Conservation (phyloP, 2,329 filamentous ascomycete genomes). For the Dothistroma pini region DNA sequence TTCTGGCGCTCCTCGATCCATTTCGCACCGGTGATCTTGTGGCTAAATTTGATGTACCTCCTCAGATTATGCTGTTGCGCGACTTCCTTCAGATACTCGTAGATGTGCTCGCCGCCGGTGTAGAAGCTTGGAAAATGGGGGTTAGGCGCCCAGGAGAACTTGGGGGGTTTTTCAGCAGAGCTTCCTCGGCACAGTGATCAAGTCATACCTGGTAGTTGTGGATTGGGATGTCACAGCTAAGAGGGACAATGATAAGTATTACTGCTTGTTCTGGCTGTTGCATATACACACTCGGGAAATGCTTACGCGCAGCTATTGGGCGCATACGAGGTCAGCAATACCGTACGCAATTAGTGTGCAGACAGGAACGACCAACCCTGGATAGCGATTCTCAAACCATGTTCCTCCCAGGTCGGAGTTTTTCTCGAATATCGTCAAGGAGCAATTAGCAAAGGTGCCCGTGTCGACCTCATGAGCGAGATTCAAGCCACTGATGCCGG, state of each 20-base stretch:
- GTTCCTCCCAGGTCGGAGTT: not conserved
- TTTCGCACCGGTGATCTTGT: constrained; percentile 9
- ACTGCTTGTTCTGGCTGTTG: not conserved
- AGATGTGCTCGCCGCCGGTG: constrained; percentile 39
- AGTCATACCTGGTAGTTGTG: not conserved
- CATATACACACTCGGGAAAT: not conserved
- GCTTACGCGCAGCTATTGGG: not conserved
- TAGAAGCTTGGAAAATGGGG: constrained; percentile 32
- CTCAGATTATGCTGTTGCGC: constrained; percentile 39
- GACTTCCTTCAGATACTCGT: constrained; percentile 38
- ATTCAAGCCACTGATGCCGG: not conserved
- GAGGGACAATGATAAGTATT: not conserved
- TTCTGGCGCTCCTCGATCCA: constrained; percentile 11
- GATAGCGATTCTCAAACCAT: constrained; percentile 1
- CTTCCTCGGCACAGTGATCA: not conserved
- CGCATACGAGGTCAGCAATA: not conserved
- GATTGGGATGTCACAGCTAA: not conserved
- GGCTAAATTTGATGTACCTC: constrained; percentile 34
- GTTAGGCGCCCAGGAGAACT: constrained; percentile 5
- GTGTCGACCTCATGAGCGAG: not conserved
- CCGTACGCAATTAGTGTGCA: not conserved
- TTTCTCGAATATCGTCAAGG: not conserved
- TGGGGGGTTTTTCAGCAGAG: not conserved
- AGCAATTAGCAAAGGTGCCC: not conserved
- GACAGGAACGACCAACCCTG: not conserved